These are phyloP conservation scores for Athelia sp. DNA, from an alignment of 1,284 basidiomycete species.

Conservation along the genomic window DNA sequence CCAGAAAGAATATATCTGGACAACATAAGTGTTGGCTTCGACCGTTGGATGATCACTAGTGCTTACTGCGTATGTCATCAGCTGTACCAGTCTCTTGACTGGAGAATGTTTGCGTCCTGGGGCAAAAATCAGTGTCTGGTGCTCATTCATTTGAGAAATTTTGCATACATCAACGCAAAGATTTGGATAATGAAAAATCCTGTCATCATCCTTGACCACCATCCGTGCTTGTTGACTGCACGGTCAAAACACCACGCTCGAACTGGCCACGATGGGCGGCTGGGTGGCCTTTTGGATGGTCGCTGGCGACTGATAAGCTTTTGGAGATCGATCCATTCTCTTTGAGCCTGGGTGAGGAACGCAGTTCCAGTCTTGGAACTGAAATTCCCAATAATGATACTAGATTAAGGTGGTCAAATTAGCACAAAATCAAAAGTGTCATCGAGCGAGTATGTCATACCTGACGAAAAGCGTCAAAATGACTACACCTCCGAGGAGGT, in stretches of 20 bases:
- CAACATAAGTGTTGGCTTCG: no score
- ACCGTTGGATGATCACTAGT: no score
- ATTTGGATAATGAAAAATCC: slow-evolving; percentile 84
- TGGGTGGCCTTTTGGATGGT: slow-evolving; percentile 78
- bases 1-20: slow-evolving; percentile 81
- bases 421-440: slow-evolving; percentile 5
- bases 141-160: neutral
- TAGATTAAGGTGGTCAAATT: slow-evolving; percentile 22
- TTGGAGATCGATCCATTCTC: slow-evolving; percentile 93
- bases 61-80: slow-evolving; percentile 67
- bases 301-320: slow-evolving; percentile 86
- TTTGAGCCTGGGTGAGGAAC: slow-evolving; percentile 82
- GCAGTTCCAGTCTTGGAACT: slow-evolving; percentile 81
- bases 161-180: slow-evolving; percentile 73
- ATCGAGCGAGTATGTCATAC: slow-evolving; percentile 32
- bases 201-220: slow-evolving; percentile 88
- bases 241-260: slow-evolving; percentile 91
- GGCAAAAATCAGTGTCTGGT: neutral
- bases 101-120: slow-evolving; percentile 81
- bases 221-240: slow-evolving; percentile 89
- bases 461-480: slow-evolving; percentile 88
- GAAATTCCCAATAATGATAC: slow-evolving; percentile 96
- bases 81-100: slow-evolving; percentile 39
- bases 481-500: slow-evolving; percentile 87
- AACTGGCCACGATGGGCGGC: slow-evolving; percentile 48